These are phyloP conservation scores for Xylaria nigripes DNA, from an alignment of 495 filamentous ascomycete species.

Conservation along the genomic window DNA sequence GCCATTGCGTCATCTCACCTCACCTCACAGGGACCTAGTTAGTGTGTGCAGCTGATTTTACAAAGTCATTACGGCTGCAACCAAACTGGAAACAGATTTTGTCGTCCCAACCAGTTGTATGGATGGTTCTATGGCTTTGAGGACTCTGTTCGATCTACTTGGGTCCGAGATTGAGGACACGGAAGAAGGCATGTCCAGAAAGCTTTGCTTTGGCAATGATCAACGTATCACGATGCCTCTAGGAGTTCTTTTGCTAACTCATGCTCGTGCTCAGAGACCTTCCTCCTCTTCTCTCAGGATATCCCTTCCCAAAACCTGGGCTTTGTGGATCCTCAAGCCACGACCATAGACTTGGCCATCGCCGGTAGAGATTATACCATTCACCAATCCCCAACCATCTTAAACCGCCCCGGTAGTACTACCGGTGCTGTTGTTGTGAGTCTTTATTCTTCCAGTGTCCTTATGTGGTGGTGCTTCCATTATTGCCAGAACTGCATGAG, in stretches of 20 bases:
- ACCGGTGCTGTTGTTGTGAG: slow-evolving; percentile 61
- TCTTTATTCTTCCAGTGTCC: not conserved
- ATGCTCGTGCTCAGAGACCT: slow-evolving; percentile 55
- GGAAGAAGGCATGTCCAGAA: slow-evolving; percentile 50
- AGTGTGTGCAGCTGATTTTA: too few species aligned
- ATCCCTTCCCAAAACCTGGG: slow-evolving; percentile 74
- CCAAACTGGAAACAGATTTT: not conserved
- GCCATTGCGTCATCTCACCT: not conserved
- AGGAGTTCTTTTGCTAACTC: not conserved
- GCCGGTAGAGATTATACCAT: slow-evolving; percentile 64
- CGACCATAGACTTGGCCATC: slow-evolving; percentile 59
- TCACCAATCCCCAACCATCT: slow-evolving; percentile 74
- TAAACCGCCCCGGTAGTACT: slow-evolving; percentile 73
- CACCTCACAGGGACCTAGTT: too few species aligned
- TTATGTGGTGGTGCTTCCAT: too few species aligned
- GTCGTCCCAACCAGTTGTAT: not conserved
- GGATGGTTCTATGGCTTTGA: slow-evolving; percentile 27
- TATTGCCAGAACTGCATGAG: too few species aligned
- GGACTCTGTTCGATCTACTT: slow-evolving; percentile 28
- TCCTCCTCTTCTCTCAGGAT: slow-evolving; percentile 69
- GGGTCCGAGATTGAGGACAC: slow-evolving; percentile 47
- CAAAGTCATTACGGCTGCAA: not conserved
- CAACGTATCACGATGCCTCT: slow-evolving; percentile 5
- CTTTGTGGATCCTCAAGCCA: slow-evolving; percentile 65
- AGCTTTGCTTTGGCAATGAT: not conserved